Percentiles rank a stretch among this genome's conserved stretches.
These are phyloP conservation scores for Trichosanthes truncata DNA, from an alignment of 306 rosid species.

Conservation along the genomic window DNA sequence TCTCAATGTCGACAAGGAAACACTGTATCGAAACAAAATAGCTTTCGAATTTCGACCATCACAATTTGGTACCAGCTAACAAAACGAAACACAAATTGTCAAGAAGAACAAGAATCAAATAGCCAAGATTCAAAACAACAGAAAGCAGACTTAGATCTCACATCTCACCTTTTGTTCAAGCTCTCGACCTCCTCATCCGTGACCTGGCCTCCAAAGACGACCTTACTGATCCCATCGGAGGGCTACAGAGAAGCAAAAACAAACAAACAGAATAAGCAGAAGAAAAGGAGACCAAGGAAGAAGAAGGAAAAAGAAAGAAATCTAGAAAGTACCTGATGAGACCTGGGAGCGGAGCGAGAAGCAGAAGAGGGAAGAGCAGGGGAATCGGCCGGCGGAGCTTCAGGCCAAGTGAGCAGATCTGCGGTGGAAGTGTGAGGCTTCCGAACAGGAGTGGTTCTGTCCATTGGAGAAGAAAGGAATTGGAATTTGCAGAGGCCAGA, in stretches of 20 bases:
- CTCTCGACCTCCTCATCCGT: constrained; percentile 85
- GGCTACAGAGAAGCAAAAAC: constrained; percentile 38
- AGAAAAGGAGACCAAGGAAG: background rate
- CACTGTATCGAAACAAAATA: background rate
- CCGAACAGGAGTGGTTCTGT: constrained; percentile 85
- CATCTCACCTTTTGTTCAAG: constrained; percentile 84
- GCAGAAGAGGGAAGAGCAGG: constrained; percentile 51
- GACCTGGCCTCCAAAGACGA: constrained; percentile 96
- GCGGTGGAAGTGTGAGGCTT: constrained; percentile 89
- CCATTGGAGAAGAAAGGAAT: constrained; percentile 32
- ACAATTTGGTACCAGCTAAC: background rate
- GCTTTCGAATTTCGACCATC: background rate
- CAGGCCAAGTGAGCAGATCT: constrained; percentile 98
- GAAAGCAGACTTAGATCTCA: constrained; percentile 23
- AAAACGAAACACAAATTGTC: background rate
- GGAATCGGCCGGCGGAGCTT: constrained; percentile 52
- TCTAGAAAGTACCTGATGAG: constrained; percentile 59
- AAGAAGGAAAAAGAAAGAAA: background rate
- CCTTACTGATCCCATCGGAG: constrained; percentile 97
- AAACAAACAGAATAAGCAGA: background rate
- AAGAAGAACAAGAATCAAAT: background rate
- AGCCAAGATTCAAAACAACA: background rate
- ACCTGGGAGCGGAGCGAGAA: constrained; percentile 42
- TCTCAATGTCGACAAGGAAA: background rate
- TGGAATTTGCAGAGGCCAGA: background rate